phyloP scores from a whole-genome alignment of 2,329 filamentous ascomycete genomes.

The Ascochyta koolunga region DNA sequence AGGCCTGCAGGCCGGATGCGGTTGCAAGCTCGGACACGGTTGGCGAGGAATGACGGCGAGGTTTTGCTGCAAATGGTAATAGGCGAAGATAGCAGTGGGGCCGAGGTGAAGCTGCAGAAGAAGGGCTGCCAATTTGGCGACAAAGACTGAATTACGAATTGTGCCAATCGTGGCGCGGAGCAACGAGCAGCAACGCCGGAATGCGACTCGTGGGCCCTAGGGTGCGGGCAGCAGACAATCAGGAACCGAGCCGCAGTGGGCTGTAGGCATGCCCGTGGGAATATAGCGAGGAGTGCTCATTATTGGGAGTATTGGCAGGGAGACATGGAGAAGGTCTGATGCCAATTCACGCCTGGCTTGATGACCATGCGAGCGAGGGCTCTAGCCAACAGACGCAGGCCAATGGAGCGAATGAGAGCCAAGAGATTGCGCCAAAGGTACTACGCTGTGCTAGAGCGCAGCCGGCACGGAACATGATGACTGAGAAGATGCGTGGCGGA shows the following conservation, averaged over 20 bases:
- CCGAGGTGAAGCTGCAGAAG: conserved; percentile 39
- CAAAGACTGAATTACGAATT: conserved; percentile 38
- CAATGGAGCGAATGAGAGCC: conserved; percentile 28
- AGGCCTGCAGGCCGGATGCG: conserved; percentile 26
- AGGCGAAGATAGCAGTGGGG: conserved; percentile 35
- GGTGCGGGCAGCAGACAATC: conserved; percentile 27
- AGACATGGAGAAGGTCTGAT: conserved; percentile 33
- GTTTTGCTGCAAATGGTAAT: conserved; percentile 36
- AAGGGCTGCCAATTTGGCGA: conserved; percentile 31
- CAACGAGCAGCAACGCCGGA: conserved; percentile 39
- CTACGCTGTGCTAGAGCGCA: conserved; percentile 34
- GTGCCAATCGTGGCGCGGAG: conserved; percentile 40
- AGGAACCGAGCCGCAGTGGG: conserved; percentile 42
- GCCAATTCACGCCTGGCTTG: conserved; percentile 20
- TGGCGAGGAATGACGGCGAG: conserved; percentile 31
- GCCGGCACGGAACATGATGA: conserved; percentile 35
- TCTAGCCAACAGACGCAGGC: conserved; percentile 26
- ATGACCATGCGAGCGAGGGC: conserved; percentile 31
- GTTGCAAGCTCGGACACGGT: conserved; percentile 25
- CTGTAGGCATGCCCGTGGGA: conserved; percentile 36
- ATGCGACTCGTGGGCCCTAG: conserved; percentile 38
- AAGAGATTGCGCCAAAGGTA: conserved; percentile 25
- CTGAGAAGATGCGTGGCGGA: conserved; percentile 30
- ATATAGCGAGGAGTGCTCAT: conserved; percentile 40
- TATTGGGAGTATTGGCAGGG: conserved; percentile 41